These are phyloP conservation scores for Groenewaldozyma salmanticensis DNA, from an alignment of 805 yeast genomes.

Conservation along the genomic window DNA sequence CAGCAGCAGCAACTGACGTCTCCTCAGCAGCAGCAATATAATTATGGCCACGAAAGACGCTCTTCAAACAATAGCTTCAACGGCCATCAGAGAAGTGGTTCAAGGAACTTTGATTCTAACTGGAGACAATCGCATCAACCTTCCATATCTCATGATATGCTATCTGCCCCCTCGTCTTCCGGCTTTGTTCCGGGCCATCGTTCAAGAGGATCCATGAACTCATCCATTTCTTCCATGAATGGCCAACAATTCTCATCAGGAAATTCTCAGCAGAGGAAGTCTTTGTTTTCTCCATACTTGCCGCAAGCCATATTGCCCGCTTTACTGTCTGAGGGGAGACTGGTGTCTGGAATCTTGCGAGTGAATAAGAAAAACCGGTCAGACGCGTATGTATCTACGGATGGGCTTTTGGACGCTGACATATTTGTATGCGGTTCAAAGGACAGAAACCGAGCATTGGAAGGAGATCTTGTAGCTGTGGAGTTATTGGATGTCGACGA, in stretches of 20 bases:
- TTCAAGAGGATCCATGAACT: constrained; percentile 52
- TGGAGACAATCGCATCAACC: constrained; percentile 3
- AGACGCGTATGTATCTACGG: constrained; percentile 97
- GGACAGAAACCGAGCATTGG: constrained; percentile 94
- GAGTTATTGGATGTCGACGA: constrained; percentile 92
- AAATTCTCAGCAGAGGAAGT: constrained; percentile 34
- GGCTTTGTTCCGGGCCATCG: constrained; percentile 71
- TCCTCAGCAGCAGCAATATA: constrained; percentile 5
- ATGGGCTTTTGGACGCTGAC: constrained; percentile 91
- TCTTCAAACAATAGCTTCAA: constrained; percentile 18
- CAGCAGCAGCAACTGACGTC: constrained; percentile 1
- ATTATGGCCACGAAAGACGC: constrained; percentile 3
- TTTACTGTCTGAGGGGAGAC: constrained; percentile 75
- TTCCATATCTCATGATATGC: constrained; percentile 2
- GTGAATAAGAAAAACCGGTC: constrained; percentile 95
- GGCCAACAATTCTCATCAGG: constrained; percentile 15
- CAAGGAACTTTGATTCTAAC: constrained; percentile 19
- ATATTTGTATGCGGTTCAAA: constrained; percentile 96
- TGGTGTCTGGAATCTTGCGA: constrained; percentile 85
- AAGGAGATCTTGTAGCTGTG: constrained; percentile 93
- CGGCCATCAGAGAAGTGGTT: constrained; percentile 39
- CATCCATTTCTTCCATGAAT: constrained; percentile 43
- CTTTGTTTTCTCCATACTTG: constrained; percentile 90
- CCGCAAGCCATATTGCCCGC: constrained; percentile 92
- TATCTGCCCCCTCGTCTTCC: constrained; percentile 9